A percentile compares a stretch with the other conserved stretches of the same genome.
Evolutionary conservation across 1,139 yeast species (phyloP).

Genomic region (Candida mesenterica): DNA sequence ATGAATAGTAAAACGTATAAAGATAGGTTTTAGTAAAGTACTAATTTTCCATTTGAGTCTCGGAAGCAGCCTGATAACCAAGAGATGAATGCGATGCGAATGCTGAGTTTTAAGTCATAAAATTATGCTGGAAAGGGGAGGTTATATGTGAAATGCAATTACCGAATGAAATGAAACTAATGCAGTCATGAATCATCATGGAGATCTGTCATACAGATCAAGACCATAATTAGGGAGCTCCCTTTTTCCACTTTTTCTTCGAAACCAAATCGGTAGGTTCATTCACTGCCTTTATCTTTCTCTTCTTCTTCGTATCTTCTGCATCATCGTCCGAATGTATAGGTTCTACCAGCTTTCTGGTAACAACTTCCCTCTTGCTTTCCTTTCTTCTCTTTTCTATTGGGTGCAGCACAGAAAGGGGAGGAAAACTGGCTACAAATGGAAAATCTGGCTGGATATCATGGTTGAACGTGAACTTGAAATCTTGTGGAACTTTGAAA

Average conservation of each 20-base stretch:
- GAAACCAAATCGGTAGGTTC: neutral
- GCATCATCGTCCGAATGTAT: constrained; percentile 8
- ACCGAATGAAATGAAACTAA: neutral
- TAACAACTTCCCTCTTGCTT: neutral
- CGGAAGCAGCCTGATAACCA: no score
- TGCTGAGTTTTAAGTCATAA: no score
- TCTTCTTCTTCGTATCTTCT: constrained; percentile 13
- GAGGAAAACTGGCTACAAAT: constrained; percentile 47
- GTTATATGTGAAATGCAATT: no score
- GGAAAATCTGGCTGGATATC: constrained; percentile 33
- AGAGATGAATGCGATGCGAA: no score
- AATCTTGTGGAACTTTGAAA: constrained; percentile 31
- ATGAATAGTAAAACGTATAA: no score
- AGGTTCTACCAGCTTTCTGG: neutral
- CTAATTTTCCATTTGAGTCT: no score
- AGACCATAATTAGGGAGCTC: neutral
- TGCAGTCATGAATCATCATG: neutral
- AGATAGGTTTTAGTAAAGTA: no score
- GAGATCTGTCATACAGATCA: neutral
- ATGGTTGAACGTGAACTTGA: constrained; percentile 35
- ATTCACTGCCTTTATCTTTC: constrained; percentile 3
- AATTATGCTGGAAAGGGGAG: no score
- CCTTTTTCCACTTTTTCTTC: constrained; percentile 8
- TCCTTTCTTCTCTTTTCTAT: constrained; percentile 2
- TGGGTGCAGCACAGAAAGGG: constrained; percentile 38